phyloP scores from a whole-genome alignment of 1,284 basidiomycete species.

The Heliocybe sulcata region DNA sequence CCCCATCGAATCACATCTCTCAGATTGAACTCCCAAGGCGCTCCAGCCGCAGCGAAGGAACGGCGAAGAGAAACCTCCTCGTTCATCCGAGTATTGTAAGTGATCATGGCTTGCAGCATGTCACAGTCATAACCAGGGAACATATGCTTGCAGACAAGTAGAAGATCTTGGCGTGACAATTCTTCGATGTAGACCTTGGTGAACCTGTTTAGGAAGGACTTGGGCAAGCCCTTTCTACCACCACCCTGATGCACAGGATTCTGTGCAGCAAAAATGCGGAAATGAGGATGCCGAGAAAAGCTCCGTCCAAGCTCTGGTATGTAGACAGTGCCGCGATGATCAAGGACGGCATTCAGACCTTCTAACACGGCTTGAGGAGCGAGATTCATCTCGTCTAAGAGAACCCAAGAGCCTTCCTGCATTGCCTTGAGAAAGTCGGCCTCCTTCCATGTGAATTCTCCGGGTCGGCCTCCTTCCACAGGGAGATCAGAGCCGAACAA shows the following conservation, averaged over 20 bases:
- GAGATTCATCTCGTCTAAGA: constrained; percentile 98
- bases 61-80: constrained; percentile 63
- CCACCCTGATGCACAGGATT: constrained; percentile 97
- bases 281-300: constrained; percentile 85
- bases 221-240: constrained; percentile 95
- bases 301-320: constrained; percentile 92
- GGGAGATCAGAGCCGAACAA: constrained; percentile 97
- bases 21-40: constrained; percentile 99
- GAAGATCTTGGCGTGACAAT: constrained; percentile 74
- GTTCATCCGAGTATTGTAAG: constrained; percentile 74
- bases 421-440: constrained; percentile 94
- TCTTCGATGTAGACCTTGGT: constrained; percentile 96
- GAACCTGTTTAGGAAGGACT: constrained; percentile 97
- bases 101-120: constrained; percentile 72
- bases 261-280: constrained; percentile 97
- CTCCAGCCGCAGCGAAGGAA: constrained; percentile 76
- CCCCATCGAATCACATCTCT: constrained; percentile 95
- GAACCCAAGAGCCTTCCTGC: constrained; percentile 92
- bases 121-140: constrained; percentile 57
- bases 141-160: constrained; percentile 72
- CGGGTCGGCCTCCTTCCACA: constrained; percentile 85
- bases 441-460: constrained; percentile 97
- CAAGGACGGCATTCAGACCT: constrained; percentile 94
- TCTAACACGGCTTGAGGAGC: constrained; percentile 96
- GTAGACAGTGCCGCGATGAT: constrained; percentile 94